phyloP scores from a whole-genome alignment of 1,284 basidiomycete genomes.

The Leucoagaricus sp. region DNA sequence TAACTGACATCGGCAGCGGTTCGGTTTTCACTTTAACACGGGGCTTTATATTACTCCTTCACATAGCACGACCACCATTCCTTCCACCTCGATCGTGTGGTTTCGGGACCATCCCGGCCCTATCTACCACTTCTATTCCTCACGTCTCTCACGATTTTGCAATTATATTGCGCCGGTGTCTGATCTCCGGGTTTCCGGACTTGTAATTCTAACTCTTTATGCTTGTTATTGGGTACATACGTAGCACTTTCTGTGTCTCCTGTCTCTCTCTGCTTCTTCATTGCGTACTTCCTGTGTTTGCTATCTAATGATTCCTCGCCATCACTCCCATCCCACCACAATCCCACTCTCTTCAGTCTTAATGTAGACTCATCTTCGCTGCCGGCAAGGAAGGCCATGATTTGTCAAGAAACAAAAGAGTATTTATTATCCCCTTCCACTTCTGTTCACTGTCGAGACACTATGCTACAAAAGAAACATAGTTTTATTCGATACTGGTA shows the following conservation, averaged over 20 bases:
- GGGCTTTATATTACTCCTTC: background rate
- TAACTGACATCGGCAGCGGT: background rate
- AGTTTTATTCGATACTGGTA: background rate
- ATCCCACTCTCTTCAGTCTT: conserved; percentile 16
- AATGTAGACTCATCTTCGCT: conserved; percentile 9
- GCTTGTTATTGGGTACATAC: conserved; percentile 31
- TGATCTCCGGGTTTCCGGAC: conserved; percentile 21
- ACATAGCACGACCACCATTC: background rate
- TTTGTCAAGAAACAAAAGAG: conserved; percentile 15
- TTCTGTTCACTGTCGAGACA: conserved; percentile 8
- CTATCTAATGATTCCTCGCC: conserved; percentile 31
- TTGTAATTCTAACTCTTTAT: conserved; percentile 35
- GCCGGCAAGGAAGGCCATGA: conserved; percentile 2
- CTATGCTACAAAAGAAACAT: conserved; percentile 8
- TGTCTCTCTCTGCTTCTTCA: conserved; percentile 19
- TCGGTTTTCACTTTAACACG: conserved; percentile 4
- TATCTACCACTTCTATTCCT: background rate
- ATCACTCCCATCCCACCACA: conserved; percentile 8
- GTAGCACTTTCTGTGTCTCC: conserved; percentile 25
- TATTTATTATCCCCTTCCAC: conserved; percentile 20
- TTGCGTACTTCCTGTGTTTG: conserved; percentile 21
- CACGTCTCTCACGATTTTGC: conserved; percentile 10
- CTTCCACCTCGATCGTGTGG: background rate
- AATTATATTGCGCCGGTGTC: conserved; percentile 7
- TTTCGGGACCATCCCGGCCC: background rate